Conservation (phyloP, 805 yeast genomes). For the Tetrapisispora pingtungensis region DNA sequence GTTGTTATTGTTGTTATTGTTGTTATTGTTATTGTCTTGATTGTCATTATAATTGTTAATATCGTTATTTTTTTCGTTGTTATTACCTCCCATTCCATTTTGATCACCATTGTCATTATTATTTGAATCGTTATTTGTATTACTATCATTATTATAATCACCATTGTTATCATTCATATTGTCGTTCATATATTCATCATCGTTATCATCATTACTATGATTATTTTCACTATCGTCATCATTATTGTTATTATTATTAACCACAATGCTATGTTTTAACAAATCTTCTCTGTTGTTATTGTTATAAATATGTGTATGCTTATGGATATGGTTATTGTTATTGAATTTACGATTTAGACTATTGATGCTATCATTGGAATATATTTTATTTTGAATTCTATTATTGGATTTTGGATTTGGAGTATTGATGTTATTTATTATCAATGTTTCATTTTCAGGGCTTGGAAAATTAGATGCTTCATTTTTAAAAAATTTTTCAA, state of each 20-base stretch:
- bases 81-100: neutral
- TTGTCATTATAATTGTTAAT: slow-evolving; percentile 1
- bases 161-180: neutral
- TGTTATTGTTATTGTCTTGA: slow-evolving; percentile 1
- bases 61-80: slow-evolving; percentile 4
- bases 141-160: neutral
- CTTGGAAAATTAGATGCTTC: slow-evolving; percentile 1
- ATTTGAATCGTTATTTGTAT: neutral
- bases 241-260: neutral
- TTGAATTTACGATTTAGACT: neutral
- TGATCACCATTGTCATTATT: neutral
- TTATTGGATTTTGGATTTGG: neutral
- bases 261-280: too few relatives aligned
- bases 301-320: neutral
- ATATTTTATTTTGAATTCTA: neutral
- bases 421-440: slow-evolving; percentile 1
- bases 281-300: too few relatives aligned
- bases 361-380: neutral
- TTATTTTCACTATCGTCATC: neutral
- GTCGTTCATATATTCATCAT: neutral
- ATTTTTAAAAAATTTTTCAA: neutral
- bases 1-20: slow-evolving; percentile 4
- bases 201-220: neutral
- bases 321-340: neutral
- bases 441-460: slow-evolving; percentile 3